phyloP scores from a whole-genome alignment of 768 basidiomycete genomes.

The Lentinus tigrinus region DNA sequence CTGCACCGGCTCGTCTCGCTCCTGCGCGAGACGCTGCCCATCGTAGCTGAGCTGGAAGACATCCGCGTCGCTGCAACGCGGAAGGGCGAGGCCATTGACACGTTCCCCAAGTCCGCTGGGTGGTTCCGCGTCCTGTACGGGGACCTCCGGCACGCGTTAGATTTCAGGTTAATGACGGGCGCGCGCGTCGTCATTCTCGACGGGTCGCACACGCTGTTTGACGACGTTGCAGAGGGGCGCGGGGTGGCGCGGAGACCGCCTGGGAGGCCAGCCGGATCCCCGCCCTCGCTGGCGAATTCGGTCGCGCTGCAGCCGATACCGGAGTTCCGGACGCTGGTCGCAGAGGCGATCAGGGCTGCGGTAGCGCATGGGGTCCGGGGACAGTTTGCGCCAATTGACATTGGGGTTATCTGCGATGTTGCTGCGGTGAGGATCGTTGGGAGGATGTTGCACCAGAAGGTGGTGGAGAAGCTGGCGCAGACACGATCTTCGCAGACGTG shows the following conservation, averaged over 20 bases:
- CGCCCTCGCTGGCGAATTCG: neutral
- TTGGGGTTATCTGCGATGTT: conserved; percentile 63
- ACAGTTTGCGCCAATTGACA: conserved; percentile 54
- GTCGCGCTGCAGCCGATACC: conserved; percentile 57
- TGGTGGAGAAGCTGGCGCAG: conserved; percentile 26
- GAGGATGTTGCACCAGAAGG: conserved; percentile 49
- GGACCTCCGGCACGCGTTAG: conserved; percentile 72
- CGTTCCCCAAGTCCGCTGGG: conserved; percentile 76
- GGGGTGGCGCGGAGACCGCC: neutral
- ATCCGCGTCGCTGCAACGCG: conserved; percentile 35
- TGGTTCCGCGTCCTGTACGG: conserved; percentile 80
- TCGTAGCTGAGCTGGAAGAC: conserved; percentile 69
- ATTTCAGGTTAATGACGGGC: conserved; percentile 71
- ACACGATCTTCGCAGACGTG: neutral
- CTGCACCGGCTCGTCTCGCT: conserved; percentile 66
- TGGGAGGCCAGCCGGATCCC: neutral
- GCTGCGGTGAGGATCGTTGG: conserved; percentile 45
- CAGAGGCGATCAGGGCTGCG: conserved; percentile 46
- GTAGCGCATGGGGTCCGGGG: conserved; percentile 32
- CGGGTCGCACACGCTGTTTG: conserved; percentile 61
- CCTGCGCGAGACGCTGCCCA: conserved; percentile 74
- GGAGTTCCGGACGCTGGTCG: conserved; percentile 49
- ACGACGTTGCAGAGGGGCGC: conserved; percentile 4
- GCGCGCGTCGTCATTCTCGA: conserved; percentile 73
- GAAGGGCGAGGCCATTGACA: conserved; percentile 47